Percentiles rank a stretch among this genome's conserved stretches.
phyloP scores from a whole-genome alignment of 257 asterid species.

The Fraxinus excelsior region DNA sequence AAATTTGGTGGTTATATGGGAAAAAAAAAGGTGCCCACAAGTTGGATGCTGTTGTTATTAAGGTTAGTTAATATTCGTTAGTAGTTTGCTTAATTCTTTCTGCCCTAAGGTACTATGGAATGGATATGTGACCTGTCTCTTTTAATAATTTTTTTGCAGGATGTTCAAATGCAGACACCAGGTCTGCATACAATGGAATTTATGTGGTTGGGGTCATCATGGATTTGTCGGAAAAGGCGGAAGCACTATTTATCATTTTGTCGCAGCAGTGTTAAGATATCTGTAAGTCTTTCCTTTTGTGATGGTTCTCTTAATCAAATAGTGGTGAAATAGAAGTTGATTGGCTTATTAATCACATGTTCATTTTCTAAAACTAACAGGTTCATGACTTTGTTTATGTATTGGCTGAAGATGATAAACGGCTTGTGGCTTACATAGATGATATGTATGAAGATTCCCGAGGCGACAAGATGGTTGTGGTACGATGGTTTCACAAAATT shows the following conservation, averaged over 20 bases:
- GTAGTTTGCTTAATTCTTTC: conserved; percentile 1
- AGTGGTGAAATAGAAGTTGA: neutral
- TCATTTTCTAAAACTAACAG: conserved; percentile 36
- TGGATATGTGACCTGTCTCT: neutral
- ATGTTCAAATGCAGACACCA: conserved; percentile 29
- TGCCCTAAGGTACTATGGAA: neutral
- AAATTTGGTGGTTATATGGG: conserved; percentile 29
- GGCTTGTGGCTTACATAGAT: conserved; percentile 79
- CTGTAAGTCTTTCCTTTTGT: conserved; percentile 44
- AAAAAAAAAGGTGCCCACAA: conserved; percentile 13
- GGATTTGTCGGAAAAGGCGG: conserved; percentile 67
- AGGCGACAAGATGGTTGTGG: conserved; percentile 89
- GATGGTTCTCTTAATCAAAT: neutral
- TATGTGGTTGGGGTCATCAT: conserved; percentile 72
- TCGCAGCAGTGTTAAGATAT: conserved; percentile 68
- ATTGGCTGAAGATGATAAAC: conserved; percentile 71
- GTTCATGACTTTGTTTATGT: conserved; percentile 75
- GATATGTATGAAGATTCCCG: conserved; percentile 81
- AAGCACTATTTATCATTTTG: conserved; percentile 64
- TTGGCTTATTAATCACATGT: conserved; percentile 8
- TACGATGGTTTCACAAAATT: conserved; percentile 95
- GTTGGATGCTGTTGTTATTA: conserved; percentile 27
- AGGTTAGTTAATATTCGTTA: conserved; percentile 44
- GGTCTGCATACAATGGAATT: conserved; percentile 30
- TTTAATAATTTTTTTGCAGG: conserved; percentile 22